Evolutionary conservation across 176 grass and related monocot genomes (phyloP).

Genomic region (Musa schizocarpa): DNA sequence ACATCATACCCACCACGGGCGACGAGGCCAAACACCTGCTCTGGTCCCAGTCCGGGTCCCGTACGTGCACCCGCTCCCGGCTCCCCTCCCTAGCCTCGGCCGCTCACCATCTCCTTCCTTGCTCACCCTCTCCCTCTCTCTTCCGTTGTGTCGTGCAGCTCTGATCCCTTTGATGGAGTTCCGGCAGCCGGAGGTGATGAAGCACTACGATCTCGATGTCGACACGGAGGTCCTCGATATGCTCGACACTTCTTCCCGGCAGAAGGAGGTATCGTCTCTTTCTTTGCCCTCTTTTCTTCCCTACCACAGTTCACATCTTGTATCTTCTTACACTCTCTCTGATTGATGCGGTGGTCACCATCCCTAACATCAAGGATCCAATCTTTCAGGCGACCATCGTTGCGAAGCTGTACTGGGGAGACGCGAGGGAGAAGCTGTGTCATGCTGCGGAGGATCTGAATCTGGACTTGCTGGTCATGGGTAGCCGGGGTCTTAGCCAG

Average conservation of each 20-base stretch:
- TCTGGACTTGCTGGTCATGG: conserved; percentile 72
- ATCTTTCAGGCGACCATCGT: conserved; percentile 43
- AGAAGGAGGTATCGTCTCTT: conserved; percentile 39
- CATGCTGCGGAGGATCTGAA: conserved; percentile 50
- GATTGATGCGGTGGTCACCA: background rate
- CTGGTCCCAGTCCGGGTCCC: conserved; percentile 61
- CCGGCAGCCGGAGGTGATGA: conserved; percentile 39
- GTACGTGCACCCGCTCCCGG: conserved; percentile 7
- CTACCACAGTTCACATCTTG: background rate
- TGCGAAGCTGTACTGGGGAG: conserved; percentile 85
- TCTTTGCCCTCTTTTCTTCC: background rate
- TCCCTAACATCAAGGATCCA: background rate
- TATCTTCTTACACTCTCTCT: background rate
- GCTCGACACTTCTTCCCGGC: conserved; percentile 30
- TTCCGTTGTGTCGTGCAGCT: conserved; percentile 17
- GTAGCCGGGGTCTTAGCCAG: conserved; percentile 69
- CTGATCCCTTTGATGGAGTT: conserved; percentile 60
- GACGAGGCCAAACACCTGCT: conserved; percentile 44
- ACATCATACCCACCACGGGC: conserved; percentile 32
- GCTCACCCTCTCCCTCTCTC: background rate
- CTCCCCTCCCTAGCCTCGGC: conserved; percentile 26
- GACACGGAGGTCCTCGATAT: conserved; percentile 46
- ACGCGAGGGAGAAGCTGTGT: conserved; percentile 88
- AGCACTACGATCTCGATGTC: conserved; percentile 39
- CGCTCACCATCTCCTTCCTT: background rate